phyloP scores from a whole-genome alignment of 805 yeast genomes.

The Lipomyces orientalis region DNA sequence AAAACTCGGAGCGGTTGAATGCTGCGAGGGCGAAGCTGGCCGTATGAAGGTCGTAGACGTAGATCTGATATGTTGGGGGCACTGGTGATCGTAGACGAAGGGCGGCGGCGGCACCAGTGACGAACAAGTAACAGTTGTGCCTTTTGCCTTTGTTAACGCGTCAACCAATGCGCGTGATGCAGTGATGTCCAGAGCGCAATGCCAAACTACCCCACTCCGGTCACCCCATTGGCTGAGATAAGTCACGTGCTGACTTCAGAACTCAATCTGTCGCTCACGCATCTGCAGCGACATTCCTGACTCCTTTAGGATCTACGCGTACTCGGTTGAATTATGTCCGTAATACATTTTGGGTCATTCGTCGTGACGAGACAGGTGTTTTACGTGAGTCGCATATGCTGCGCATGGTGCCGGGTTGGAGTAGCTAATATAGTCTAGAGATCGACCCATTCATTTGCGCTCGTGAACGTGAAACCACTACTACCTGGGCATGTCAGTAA shows the following conservation, averaged over 20 bases:
- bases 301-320: neutral
- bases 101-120: neutral
- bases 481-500: slow-evolving; percentile 80
- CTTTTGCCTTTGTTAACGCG: neutral
- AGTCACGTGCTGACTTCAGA: neutral
- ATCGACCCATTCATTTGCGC: slow-evolving; percentile 73
- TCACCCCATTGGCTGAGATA: neutral
- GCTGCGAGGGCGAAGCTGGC: neutral
- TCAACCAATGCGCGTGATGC: neutral
- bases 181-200: neutral
- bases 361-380: slow-evolving; percentile 40
- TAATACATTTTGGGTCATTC: slow-evolving; percentile 38
- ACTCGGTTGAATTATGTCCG: slow-evolving; percentile 16
- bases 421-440: slow-evolving; percentile 45
- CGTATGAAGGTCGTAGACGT: neutral
- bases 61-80: neutral
- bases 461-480: slow-evolving; percentile 90
- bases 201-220: neutral
- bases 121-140: neutral
- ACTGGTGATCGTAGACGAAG: neutral
- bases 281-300: neutral
- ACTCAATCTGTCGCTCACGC: neutral
- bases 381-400: slow-evolving; percentile 24
- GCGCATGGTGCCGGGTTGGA: neutral
- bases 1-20: neutral